A percentile compares a stretch with the other conserved stretches of the same genome.
Conservation (phyloP, 306 rosid species). For the Bauhinia variegata region DNA sequence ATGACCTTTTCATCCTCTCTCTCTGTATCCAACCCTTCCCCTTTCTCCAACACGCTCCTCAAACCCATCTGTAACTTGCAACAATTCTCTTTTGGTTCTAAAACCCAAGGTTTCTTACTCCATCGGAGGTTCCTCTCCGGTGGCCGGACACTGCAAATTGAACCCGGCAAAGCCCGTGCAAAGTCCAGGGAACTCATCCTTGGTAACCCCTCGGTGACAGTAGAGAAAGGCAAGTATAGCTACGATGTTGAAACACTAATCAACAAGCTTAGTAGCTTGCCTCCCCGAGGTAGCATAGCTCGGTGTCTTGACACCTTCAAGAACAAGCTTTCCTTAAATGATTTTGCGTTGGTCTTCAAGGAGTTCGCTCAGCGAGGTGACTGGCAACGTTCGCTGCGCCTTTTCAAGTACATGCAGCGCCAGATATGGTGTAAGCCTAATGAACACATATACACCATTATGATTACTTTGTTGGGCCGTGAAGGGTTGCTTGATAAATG, state of each 20-base stretch:
- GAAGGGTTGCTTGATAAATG: slow-evolving; percentile 87
- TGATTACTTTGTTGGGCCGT: slow-evolving; percentile 82
- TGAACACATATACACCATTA: slow-evolving; percentile 84
- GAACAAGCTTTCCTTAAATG: slow-evolving; percentile 87
- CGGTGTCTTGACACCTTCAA: slow-evolving; percentile 88
- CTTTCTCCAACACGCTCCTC: slow-evolving; percentile 45
- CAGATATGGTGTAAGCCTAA: slow-evolving; percentile 98
- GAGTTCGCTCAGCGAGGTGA: slow-evolving; percentile 94
- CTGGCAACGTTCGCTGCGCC: slow-evolving; percentile 87
- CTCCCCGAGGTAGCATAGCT: slow-evolving; percentile 98
- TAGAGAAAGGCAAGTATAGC: slow-evolving; percentile 90
- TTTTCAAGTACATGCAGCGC: slow-evolving; percentile 94
- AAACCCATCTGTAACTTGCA: slow-evolving; percentile 36
- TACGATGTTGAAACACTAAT: slow-evolving; percentile 92
- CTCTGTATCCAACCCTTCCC: slow-evolving; percentile 50
- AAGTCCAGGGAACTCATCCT: slow-evolving; percentile 68
- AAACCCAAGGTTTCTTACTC: slow-evolving; percentile 23
- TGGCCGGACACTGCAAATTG: slow-evolving; percentile 5
- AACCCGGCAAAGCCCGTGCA: slow-evolving; percentile 45
- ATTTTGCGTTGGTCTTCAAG: slow-evolving; percentile 90
- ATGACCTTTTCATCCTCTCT: slow-evolving; percentile 65
- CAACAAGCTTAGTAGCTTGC: slow-evolving; percentile 80
- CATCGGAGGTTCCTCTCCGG: slow-evolving; percentile 33
- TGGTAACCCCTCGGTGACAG: slow-evolving; percentile 74
- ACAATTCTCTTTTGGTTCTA: slow-evolving; percentile 41